Conservation (phyloP, 1,139 yeast genomes). For the Sporopachydermia cereana region DNA sequence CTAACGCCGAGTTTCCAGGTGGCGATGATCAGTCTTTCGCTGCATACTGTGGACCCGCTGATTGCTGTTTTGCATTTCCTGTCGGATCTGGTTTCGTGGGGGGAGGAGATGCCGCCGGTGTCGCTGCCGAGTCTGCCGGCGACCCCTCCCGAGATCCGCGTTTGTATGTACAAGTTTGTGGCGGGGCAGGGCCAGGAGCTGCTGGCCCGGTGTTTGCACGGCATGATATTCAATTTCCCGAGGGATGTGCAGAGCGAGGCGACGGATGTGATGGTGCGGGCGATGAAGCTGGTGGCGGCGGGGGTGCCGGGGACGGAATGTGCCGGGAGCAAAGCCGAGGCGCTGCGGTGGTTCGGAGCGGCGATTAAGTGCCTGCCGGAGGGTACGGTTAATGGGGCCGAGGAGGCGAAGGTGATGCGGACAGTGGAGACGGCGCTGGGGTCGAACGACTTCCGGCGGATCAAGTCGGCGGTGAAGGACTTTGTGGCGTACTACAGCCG, state of each 20-base stretch:
- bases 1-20: conserved; percentile 49
- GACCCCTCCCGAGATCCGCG: conserved; percentile 42
- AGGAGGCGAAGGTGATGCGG: conserved; percentile 46
- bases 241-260: conserved; percentile 64
- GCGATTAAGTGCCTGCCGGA: conserved; percentile 45
- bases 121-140: conserved; percentile 43
- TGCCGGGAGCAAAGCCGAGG: conserved; percentile 23
- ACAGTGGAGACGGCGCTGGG: conserved; percentile 49
- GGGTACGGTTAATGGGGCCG: conserved; percentile 51
- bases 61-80: conserved; percentile 61
- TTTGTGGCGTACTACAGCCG: conserved; percentile 78
- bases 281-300: conserved; percentile 41
- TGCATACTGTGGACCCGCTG: conserved; percentile 65
- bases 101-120: conserved; percentile 67
- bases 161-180: conserved; percentile 33
- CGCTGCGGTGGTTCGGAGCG: conserved; percentile 48
- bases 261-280: conserved; percentile 57
- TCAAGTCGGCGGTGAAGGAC: conserved; percentile 58
- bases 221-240: conserved; percentile 64
- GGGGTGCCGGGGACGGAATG: conserved; percentile 20
- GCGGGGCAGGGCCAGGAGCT: conserved; percentile 46
- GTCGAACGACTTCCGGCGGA: conserved; percentile 62
- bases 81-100: conserved; percentile 77
- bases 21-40: conserved; percentile 42
- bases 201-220: conserved; percentile 43